phyloP scores from a whole-genome alignment of 2,329 filamentous ascomycete genomes.

The Ilyonectria robusta region DNA sequence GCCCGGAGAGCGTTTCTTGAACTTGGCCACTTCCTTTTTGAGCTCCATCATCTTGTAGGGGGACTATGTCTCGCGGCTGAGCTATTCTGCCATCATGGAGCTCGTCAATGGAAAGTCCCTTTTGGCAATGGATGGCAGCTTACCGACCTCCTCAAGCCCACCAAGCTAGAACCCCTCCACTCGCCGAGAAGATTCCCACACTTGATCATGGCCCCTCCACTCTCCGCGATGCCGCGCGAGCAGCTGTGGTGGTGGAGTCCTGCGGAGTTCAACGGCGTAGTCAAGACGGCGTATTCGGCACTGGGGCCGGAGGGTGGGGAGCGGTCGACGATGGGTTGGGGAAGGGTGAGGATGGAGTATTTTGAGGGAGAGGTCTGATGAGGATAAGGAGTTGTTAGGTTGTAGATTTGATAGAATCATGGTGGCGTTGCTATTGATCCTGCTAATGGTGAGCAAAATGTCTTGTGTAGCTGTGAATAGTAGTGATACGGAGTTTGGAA shows the following conservation, averaged over 20 bases:
- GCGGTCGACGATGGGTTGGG: neutral
- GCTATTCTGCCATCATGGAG: neutral
- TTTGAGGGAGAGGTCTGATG: neutral
- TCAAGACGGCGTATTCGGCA: constrained; percentile 4
- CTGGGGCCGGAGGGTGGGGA: neutral
- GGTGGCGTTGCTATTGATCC: neutral
- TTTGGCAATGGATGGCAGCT: neutral
- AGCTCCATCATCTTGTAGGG: constrained; percentile 34
- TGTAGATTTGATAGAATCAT: neutral
- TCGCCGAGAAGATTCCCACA: neutral
- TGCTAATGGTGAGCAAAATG: neutral
- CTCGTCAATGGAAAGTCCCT: neutral
- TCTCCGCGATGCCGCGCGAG: neutral
- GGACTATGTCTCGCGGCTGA: neutral
- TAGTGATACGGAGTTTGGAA: neutral
- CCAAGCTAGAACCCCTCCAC: neutral
- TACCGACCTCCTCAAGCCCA: neutral
- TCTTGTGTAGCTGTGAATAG: neutral
- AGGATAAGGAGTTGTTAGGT: neutral
- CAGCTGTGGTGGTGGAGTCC: neutral
- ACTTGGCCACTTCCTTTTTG: constrained; percentile 45
- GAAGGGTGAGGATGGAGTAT: neutral
- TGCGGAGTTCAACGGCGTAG: neutral
- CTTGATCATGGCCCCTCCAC: neutral
- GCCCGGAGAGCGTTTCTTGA: constrained; percentile 25